These are phyloP conservation scores for Tricholoma saponaceum DNA, from an alignment of 768 basidiomycete species.

Conservation along the genomic window DNA sequence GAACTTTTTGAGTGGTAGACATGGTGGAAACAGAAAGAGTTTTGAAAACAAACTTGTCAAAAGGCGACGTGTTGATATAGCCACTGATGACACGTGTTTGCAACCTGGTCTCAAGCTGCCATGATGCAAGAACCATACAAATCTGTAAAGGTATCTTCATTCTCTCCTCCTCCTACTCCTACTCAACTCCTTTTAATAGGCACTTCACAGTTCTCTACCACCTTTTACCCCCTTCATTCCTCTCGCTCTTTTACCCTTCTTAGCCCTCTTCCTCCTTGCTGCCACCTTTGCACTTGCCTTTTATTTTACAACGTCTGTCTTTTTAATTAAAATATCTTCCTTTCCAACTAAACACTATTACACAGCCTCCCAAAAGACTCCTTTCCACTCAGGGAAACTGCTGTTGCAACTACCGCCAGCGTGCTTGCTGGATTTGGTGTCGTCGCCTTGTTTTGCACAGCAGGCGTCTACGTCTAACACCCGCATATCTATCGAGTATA, in stretches of 20 bases:
- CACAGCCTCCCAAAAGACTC: conserved; percentile 73
- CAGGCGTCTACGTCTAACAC: conserved; percentile 75
- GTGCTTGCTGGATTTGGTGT: conserved; percentile 83
- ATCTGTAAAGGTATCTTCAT: conserved; percentile 42
- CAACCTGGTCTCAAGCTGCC: conserved; percentile 15
- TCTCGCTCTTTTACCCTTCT: conserved; percentile 62
- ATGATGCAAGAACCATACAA: conserved; percentile 52
- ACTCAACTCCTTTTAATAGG: conserved; percentile 27
- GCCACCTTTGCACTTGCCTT: conserved; percentile 83
- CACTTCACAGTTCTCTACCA: conserved; percentile 61
- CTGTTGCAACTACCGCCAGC: conserved; percentile 70
- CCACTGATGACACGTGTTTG: conserved; percentile 17
- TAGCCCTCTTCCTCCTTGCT: conserved; percentile 70
- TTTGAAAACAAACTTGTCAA: neutral
- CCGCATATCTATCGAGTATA: too few relatives aligned
- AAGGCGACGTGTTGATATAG: conserved; percentile 17
- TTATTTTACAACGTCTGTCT: conserved; percentile 81
- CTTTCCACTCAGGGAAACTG: conserved; percentile 58
- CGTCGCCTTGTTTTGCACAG: conserved; percentile 84
- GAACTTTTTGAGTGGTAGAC: conserved; percentile 79
- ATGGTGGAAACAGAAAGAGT: conserved; percentile 34
- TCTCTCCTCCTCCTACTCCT: conserved; percentile 4
- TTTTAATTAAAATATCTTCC: conserved; percentile 4
- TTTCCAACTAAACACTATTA: conserved; percentile 2
- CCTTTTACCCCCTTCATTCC: conserved; percentile 70